Conservation (phyloP, 257 asterid genomes). For the Paulownia fortunei region DNA sequence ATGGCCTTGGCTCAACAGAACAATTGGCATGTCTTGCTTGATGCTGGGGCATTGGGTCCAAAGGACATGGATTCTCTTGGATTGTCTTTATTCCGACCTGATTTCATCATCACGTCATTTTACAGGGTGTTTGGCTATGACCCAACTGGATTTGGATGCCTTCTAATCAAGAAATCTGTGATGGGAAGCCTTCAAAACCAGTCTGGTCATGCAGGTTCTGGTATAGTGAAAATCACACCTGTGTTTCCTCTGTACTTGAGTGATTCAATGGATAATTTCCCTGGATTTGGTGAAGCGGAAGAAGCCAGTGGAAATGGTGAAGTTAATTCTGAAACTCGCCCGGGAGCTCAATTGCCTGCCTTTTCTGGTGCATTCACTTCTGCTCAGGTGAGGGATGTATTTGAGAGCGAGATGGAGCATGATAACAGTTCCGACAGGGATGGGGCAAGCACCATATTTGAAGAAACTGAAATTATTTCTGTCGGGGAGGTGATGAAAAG, state of each 20-base stretch:
- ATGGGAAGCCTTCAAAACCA: constrained; percentile 92
- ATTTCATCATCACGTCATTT: constrained; percentile 92
- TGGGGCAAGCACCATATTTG: constrained; percentile 93
- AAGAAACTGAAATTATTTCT: constrained; percentile 89
- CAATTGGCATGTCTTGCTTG: constrained; percentile 98
- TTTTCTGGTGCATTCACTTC: constrained; percentile 98
- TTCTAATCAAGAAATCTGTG: constrained; percentile 91
- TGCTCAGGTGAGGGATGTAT: constrained; percentile 95
- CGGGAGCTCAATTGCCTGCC: constrained; percentile 87
- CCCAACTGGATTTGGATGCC: constrained; percentile 99
- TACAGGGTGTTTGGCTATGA: constrained; percentile 96
- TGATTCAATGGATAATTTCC: constrained; percentile 90
- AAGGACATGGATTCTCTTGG: constrained; percentile 99
- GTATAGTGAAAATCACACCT: constrained; percentile 91
- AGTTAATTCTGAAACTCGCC: constrained; percentile 58
- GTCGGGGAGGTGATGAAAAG: constrained; percentile 97
- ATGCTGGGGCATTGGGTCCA: constrained; percentile 98
- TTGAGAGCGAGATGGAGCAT: constrained; percentile 90
- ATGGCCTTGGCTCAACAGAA: constrained; percentile 99
- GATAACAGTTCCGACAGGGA: constrained; percentile 91
- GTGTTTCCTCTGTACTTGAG: constrained; percentile 88
- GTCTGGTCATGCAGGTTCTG: constrained; percentile 94
- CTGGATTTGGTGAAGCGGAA: constrained; percentile 77
- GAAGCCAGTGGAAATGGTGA: constrained; percentile 67
- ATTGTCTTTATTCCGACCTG: constrained; percentile 91